Evolutionary conservation across 805 yeast species (phyloP), one percentile per base, ranked within the genome.

Genomic region (Teunomyces atbi): DNA sequence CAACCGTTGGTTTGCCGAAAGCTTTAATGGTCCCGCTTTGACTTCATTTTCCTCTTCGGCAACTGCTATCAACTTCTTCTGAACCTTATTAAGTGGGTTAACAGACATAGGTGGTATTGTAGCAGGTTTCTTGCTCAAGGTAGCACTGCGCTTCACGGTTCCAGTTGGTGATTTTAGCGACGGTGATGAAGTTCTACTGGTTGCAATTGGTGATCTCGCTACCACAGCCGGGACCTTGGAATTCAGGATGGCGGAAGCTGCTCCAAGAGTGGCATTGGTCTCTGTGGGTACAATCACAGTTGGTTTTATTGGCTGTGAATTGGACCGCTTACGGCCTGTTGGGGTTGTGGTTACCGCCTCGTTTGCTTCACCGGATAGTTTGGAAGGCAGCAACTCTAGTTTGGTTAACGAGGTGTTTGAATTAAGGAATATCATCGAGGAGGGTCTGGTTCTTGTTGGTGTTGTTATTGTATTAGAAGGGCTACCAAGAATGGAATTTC

Each of bases 1-100:
- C 13, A 71, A 60, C 38, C 73, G 57, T 45, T 71, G 74, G 36
- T 61, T 63, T 1, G 76, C 76, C 6, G 67, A 66, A 21, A 69
- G 47, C 45, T 54, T 62, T 16, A 37, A 30, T 10, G 40, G 36
- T 15, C 19, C 32, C 3, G 44, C 16, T 6, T 35, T 21, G 11
- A 33, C 45, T 1, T 39, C 51, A 3, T 42, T 38, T 13, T 55
- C 58, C 37, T 50, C 54, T 41, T 58, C 63, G n/a, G 58, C 56
- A 15, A 56, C 60, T 3, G 54, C 56, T 23, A 56, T 36, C 29
- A 52, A 48, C 15, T 49, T 51, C 35, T 56, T 53, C 26, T 50
- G 49, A 6, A 48, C 48, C 23, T 51, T 50, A 35, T 45, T 55
- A 7, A 35, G 38, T 11, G 36, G 30, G 41, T 10, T 40, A 5